A percentile compares a stretch with the other conserved stretches of the same genome.
Conservation (phyloP, 2,329 filamentous ascomycete genomes). For the Monilinia aucupariae region DNA sequence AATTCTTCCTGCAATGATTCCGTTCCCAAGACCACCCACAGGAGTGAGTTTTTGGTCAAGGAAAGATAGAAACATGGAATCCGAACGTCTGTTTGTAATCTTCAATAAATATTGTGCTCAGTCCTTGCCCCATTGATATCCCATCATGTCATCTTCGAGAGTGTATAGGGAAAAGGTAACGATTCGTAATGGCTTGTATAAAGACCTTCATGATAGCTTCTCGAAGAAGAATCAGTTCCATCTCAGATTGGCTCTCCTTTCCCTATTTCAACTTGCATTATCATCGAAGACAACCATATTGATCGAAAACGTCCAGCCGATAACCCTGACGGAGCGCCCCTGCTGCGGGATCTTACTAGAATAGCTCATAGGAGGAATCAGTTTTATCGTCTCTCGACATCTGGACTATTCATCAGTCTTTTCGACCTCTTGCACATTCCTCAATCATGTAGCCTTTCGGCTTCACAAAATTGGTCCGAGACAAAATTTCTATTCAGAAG, state of each 20-base stretch:
- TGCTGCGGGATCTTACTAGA: constrained; percentile 67
- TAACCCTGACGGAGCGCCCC: constrained; percentile 71
- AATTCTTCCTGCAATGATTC: constrained; percentile 31
- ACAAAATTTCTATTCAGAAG: constrained; percentile 55
- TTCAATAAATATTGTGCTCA: constrained; percentile 33
- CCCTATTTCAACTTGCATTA: constrained; percentile 38
- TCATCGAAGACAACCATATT: constrained; percentile 49
- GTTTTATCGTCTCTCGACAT: constrained; percentile 44
- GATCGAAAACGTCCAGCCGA: constrained; percentile 60
- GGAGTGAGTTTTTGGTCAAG: constrained; percentile 4
- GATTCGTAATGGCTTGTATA: constrained; percentile 28
- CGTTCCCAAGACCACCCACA: constrained; percentile 37
- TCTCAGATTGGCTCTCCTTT: constrained; percentile 40
- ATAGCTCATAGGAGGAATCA: constrained; percentile 66
- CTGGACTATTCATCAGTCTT: constrained; percentile 51
- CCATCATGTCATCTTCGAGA: constrained; percentile 26
- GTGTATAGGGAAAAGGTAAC: constrained; percentile 28
- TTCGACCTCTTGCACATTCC: constrained; percentile 44
- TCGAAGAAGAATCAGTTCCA: constrained; percentile 37
- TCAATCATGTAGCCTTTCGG: constrained; percentile 47
- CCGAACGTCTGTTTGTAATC: constrained; percentile 35
- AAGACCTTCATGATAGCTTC: constrained; percentile 49
- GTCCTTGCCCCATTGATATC: constrained; percentile 21
- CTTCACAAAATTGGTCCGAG: constrained; percentile 31
- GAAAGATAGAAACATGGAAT: constrained; percentile 28